These are phyloP conservation scores for Juglanconis oblonga DNA, from an alignment of 2,329 filamentous ascomycete genomes.

Conservation along the genomic window DNA sequence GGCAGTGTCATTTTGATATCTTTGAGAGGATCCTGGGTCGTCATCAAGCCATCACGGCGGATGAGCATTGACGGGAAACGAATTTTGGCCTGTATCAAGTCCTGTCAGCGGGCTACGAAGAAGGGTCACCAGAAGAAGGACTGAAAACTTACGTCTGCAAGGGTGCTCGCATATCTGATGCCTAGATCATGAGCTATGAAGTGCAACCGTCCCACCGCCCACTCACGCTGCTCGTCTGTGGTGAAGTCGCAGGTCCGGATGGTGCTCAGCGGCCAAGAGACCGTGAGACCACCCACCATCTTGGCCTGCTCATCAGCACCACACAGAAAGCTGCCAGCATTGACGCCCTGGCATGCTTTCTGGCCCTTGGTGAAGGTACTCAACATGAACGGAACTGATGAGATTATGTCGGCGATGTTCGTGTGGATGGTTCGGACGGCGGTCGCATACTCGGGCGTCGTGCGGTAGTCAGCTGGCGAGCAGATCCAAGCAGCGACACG, in stretches of 20 bases:
- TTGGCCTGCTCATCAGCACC: constrained; percentile 50
- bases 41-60: constrained; percentile 48
- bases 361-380: constrained; percentile 27
- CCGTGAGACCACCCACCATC: constrained; percentile 55
- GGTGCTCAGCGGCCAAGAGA: constrained; percentile 57
- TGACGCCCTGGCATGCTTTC: constrained; percentile 35
- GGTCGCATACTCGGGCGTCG: constrained; percentile 58
- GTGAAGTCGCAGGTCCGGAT: constrained; percentile 56
- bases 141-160: constrained; percentile 41
- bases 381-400: constrained; percentile 57
- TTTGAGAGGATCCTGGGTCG: constrained; percentile 20
- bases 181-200: constrained; percentile 55
- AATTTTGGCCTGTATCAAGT: constrained; percentile 46
- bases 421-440: constrained; percentile 48
- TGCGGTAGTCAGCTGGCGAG: constrained; percentile 59
- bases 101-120: not conserved
- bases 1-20: constrained; percentile 9
- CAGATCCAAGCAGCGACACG: constrained; percentile 60
- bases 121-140: not conserved
- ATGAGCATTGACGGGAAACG: constrained; percentile 63
- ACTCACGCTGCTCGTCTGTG: constrained; percentile 56
- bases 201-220: constrained; percentile 50
- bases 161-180: constrained; percentile 55
- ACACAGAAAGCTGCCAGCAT: constrained; percentile 46
- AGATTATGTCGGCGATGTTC: constrained; percentile 56